These are phyloP conservation scores for Phytopythium ostracodes DNA, from an alignment of 352 stramenopile genomes.

Conservation along the genomic window DNA sequence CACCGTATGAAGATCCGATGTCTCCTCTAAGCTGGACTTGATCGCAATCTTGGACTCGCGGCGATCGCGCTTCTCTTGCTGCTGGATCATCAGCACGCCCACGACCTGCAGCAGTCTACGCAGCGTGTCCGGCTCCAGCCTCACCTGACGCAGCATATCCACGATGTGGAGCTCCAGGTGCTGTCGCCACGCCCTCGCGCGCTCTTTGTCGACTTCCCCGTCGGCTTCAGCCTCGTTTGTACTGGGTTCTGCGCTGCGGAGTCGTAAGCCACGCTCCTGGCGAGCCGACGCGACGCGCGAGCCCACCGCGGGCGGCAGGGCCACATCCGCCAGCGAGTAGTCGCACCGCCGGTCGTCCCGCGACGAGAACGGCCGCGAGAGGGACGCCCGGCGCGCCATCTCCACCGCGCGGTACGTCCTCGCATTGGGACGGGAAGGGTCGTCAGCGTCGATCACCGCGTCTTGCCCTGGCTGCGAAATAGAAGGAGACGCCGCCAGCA, in stretches of 20 bases:
- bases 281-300: not conserved
- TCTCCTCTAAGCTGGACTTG: not conserved
- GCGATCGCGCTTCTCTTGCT: not conserved
- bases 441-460: not conserved
- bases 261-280: not conserved
- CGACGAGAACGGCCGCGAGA: not conserved
- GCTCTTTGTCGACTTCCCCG: not conserved
- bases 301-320: conserved; percentile 6
- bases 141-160: conserved; percentile 40
- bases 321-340: conserved; percentile 11
- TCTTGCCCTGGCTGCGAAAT: not conserved
- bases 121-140: conserved; percentile 28
- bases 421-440: not conserved
- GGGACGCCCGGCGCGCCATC: not conserved
- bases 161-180: conserved; percentile 42
- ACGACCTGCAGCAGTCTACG: conserved; percentile 30
- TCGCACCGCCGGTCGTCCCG: conserved; percentile 16
- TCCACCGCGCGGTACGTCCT: not conserved
- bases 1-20: not conserved
- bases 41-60: not conserved
- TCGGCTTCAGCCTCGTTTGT: not conserved
- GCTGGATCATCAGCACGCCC: not conserved
- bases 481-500: not conserved
- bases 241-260: not conserved
- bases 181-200: conserved; percentile 20